Percentiles rank a stretch among this genome's conserved stretches.
These are phyloP conservation scores for Elsinoe australis DNA, from an alignment of 2,329 filamentous ascomycete species.

Conservation along the genomic window DNA sequence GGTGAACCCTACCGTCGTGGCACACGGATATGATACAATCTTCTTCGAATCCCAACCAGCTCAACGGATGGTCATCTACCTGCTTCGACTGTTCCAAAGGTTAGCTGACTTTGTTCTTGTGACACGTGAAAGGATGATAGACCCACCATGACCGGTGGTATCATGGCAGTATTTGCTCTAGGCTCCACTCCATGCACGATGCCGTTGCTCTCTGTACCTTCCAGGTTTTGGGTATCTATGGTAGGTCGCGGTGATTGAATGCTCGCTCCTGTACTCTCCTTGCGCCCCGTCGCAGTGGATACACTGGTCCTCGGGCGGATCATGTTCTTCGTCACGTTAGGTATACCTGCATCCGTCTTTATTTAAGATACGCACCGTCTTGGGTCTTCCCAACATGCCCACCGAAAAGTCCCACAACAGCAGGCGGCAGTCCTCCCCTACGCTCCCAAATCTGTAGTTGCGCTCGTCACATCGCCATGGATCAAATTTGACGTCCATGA, in stretches of 20 bases:
- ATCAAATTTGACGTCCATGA: slow-evolving; percentile 87
- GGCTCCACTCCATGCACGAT: slow-evolving; percentile 76
- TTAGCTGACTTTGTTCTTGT: no score
- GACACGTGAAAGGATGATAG: no score
- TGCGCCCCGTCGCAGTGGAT: slow-evolving; percentile 26
- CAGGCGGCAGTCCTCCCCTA: slow-evolving; percentile 85
- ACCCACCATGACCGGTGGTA: slow-evolving; percentile 82
- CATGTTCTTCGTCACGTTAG: slow-evolving; percentile 29
- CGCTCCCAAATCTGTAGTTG: slow-evolving; percentile 92
- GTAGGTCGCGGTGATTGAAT: slow-evolving; percentile 8
- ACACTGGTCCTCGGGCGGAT: slow-evolving; percentile 50
- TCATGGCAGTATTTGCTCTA: slow-evolving; percentile 71
- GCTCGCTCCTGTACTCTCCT: slow-evolving; percentile 10
- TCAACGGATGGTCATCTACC: slow-evolving; percentile 77
- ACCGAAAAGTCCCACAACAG: slow-evolving; percentile 97
- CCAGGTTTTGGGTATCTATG: slow-evolving; percentile 9
- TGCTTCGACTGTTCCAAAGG: slow-evolving; percentile 57
- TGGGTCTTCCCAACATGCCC: slow-evolving; percentile 88
- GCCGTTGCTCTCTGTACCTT: slow-evolving; percentile 47
- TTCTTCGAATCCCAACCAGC: slow-evolving; percentile 89
- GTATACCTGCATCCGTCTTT: not conserved
- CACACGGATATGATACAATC: slow-evolving; percentile 89
- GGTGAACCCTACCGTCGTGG: slow-evolving; percentile 61
- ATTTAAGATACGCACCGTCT: slow-evolving; percentile 55
- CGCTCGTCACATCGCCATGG: slow-evolving; percentile 94